These are phyloP conservation scores for Ustilago tritici DNA, from an alignment of 1,284 basidiomycete genomes.

Conservation along the genomic window DNA sequence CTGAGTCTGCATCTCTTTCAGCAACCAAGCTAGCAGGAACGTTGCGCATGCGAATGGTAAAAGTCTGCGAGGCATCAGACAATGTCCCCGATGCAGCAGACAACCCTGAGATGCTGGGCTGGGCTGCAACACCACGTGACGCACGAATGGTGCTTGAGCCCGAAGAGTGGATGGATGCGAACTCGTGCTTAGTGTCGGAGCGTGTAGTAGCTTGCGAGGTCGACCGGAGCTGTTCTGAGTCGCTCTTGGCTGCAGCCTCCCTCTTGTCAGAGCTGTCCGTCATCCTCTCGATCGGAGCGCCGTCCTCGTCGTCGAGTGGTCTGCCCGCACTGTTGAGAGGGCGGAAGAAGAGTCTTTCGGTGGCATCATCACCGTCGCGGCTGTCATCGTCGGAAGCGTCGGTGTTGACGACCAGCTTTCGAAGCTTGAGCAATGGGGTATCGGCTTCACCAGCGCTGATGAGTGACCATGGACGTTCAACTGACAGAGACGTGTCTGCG, in stretches of 20 bases:
- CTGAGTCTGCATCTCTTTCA: conserved; percentile 19
- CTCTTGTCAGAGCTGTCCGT: neutral
- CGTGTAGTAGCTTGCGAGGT: conserved; percentile 30
- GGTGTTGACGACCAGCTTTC: conserved; percentile 48
- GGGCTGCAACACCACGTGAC: conserved; percentile 9
- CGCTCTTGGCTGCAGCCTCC: neutral
- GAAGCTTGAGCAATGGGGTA: conserved; percentile 48
- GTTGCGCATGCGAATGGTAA: conserved; percentile 14
- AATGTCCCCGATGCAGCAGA: conserved; percentile 13
- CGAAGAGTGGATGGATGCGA: conserved; percentile 28
- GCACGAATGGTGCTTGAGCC: conserved; percentile 29
- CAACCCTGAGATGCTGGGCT: conserved; percentile 8
- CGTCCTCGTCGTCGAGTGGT: too few species aligned
- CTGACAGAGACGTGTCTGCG: conserved; percentile 26
- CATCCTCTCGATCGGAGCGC: too few species aligned
- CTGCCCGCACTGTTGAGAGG: conserved; percentile 6
- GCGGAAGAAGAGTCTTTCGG: conserved; percentile 42
- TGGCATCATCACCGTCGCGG: conserved; percentile 15
- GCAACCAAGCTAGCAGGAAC: neutral
- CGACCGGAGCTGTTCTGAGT: conserved; percentile 19
- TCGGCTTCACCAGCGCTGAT: conserved; percentile 49
- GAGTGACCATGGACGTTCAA: conserved; percentile 50
- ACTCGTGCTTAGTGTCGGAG: conserved; percentile 46
- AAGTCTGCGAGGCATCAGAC: conserved; percentile 16
- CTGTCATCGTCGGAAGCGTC: conserved; percentile 32